These are phyloP conservation scores for Aspergillus brasiliensis DNA, from an alignment of 2,329 filamentous ascomycete genomes.

Conservation along the genomic window DNA sequence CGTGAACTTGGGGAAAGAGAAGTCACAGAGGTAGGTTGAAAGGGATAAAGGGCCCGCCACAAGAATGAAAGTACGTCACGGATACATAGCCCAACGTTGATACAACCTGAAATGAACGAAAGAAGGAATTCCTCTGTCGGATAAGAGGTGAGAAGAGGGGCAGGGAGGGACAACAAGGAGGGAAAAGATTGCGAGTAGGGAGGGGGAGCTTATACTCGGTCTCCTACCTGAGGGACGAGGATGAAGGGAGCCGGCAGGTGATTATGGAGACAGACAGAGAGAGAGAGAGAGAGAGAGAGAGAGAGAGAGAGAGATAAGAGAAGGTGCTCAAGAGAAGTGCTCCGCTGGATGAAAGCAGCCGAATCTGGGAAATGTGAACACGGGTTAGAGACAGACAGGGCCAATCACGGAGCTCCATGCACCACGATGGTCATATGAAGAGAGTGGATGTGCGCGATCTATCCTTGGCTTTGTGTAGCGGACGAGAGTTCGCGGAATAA, in stretches of 20 bases:
- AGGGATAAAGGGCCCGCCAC: constrained; percentile 26
- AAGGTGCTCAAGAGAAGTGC: constrained; percentile 6
- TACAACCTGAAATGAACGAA: constrained; percentile 8
- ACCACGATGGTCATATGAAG: constrained; percentile 22
- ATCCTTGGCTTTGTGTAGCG: constrained; percentile 20
- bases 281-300: not conserved
- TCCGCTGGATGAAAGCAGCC: constrained; percentile 20
- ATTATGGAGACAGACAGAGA: not conserved
- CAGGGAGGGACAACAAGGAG: not conserved
- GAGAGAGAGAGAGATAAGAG: not conserved
- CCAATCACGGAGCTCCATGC: constrained; percentile 14
- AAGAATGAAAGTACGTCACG: constrained; percentile 32
- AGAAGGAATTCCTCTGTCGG: constrained; percentile 8
- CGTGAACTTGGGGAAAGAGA: constrained; percentile 7
- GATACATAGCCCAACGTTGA: constrained; percentile 24
- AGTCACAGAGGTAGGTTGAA: constrained; percentile 18
- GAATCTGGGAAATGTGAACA: constrained; percentile 11
- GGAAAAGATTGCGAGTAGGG: not conserved
- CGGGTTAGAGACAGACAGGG: constrained; percentile 15
- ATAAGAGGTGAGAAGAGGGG: constrained; percentile 1
- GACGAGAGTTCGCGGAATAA: constrained; percentile 9
- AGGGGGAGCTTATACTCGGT: not conserved
- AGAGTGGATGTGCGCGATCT: constrained; percentile 17
- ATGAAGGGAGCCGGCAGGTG: not conserved
- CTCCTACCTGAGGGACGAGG: not conserved